Conservation (phyloP, 2,329 filamentous ascomycete species). For the Fusarium napiforme region DNA sequence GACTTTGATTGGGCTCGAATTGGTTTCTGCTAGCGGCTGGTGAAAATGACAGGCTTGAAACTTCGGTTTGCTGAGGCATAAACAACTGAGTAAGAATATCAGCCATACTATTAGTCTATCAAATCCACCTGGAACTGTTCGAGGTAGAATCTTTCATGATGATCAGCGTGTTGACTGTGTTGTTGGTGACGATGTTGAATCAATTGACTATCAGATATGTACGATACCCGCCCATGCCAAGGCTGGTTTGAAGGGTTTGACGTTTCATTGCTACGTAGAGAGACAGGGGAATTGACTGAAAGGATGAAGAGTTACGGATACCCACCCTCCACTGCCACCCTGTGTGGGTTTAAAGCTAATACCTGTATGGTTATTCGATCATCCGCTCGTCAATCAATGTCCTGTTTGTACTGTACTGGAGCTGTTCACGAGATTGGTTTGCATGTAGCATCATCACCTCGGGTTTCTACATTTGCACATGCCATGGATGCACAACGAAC, state of each 20-base stretch:
- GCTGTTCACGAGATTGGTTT: slow-evolving; percentile 5
- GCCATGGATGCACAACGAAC: background rate
- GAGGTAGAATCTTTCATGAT: slow-evolving; percentile 27
- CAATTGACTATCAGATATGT: slow-evolving; percentile 7
- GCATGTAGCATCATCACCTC: slow-evolving; percentile 10
- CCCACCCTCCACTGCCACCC: slow-evolving; percentile 21
- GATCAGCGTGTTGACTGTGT: slow-evolving; percentile 10
- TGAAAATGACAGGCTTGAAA: background rate
- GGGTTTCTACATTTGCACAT: slow-evolving; percentile 28
- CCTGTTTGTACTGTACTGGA: background rate
- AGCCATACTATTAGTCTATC: slow-evolving; percentile 30
- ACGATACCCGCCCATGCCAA: slow-evolving; percentile 14
- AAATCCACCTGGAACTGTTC: slow-evolving; percentile 20
- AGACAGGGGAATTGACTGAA: slow-evolving; percentile 2
- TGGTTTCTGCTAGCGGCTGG: slow-evolving; percentile 6
- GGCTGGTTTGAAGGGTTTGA: slow-evolving; percentile 4
- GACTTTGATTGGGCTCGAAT: slow-evolving; percentile 12
- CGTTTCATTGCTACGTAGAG: background rate
- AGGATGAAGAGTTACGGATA: slow-evolving; percentile 2
- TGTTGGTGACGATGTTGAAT: background rate
- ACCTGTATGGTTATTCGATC: slow-evolving; percentile 16
- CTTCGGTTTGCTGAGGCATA: slow-evolving; percentile 32
- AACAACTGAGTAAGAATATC: slow-evolving; percentile 9
- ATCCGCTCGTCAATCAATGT: slow-evolving; percentile 7
- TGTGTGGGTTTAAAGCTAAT: slow-evolving; percentile 10